Percentiles rank a stretch among this genome's conserved stretches.
Evolutionary conservation across 257 asterid species (phyloP).

Genomic region (Lycium ferocissimum): DNA sequence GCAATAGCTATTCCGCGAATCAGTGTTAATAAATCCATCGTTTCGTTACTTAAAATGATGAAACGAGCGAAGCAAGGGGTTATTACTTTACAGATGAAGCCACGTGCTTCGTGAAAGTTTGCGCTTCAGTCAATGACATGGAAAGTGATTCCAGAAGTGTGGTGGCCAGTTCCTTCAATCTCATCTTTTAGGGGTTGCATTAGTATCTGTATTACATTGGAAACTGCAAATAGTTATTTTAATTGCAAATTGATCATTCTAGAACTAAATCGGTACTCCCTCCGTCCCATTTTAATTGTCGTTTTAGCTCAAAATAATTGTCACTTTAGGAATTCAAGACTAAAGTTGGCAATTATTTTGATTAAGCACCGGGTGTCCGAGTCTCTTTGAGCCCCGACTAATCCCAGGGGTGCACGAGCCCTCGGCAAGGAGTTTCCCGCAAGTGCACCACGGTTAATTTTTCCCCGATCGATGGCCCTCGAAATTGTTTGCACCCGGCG

Average conservation of each 20-base stretch:
- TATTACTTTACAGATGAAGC: not conserved
- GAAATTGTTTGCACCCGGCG: no score
- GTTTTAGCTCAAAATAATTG: no score
- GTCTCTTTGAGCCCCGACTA: no score
- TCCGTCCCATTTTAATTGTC: no score
- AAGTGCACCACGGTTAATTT: no score
- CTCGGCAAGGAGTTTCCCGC: no score
- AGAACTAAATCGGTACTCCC: no score
- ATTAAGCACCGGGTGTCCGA: no score
- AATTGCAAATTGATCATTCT: slow-evolving; percentile 14
- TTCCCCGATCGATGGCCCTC: no score
- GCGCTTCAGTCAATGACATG: not conserved
- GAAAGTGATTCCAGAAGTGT: not conserved
- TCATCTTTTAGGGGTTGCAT: not conserved
- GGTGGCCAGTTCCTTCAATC: not conserved
- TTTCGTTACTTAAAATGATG: not conserved
- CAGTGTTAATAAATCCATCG: not conserved
- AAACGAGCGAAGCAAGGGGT: not conserved
- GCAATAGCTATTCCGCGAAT: not conserved
- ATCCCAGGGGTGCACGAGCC: no score
- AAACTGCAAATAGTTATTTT: not conserved
- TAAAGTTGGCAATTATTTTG: no score
- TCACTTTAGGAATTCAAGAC: no score
- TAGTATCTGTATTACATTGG: not conserved
- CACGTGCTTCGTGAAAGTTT: not conserved